These are phyloP conservation scores for Syncephalastrum sp. DNA, from an alignment of 371 early-diverging fungal genomes.

Conservation along the genomic window DNA sequence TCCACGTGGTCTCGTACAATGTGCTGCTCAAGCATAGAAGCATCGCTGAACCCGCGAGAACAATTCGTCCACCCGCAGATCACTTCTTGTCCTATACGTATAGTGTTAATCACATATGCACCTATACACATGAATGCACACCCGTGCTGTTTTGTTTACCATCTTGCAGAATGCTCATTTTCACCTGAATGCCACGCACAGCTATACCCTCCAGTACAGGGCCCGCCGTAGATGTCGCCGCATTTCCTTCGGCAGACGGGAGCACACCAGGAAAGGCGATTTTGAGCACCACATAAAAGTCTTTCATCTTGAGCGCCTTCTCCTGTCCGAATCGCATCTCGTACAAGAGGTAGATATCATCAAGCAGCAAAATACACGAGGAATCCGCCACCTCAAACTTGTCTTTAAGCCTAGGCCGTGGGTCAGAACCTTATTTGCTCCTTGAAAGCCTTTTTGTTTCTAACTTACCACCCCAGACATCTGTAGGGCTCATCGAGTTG, in stretches of 20 bases:
- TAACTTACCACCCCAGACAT: slow-evolving; percentile 47
- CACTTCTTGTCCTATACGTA: slow-evolving; percentile 4
- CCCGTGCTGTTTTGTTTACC: slow-evolving; percentile 17
- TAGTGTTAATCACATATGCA: too few species aligned
- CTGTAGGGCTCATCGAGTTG: slow-evolving; percentile 47
- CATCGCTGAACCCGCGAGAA: slow-evolving; percentile 42
- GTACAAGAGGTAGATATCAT: slow-evolving; percentile 45
- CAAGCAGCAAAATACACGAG: slow-evolving; percentile 36
- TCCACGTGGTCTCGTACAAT: slow-evolving; percentile 45
- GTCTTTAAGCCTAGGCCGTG: slow-evolving; percentile 38
- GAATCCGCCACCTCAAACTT: slow-evolving; percentile 43
- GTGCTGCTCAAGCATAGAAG: slow-evolving; percentile 46
- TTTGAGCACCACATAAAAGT: slow-evolving; percentile 40
- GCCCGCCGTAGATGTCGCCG: slow-evolving; percentile 8
- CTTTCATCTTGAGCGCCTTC: slow-evolving; percentile 43
- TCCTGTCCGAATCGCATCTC: slow-evolving; percentile 48
- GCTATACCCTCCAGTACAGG: slow-evolving; percentile 31
- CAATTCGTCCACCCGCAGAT: slow-evolving; percentile 56
- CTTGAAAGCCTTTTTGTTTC: neutral
- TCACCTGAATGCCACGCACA: slow-evolving; percentile 33
- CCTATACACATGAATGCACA: too few species aligned
- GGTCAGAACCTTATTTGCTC: neutral
- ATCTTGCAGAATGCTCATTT: slow-evolving; percentile 31
- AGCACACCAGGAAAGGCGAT: slow-evolving; percentile 36
- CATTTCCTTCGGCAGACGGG: neutral